Evolutionary conservation across 306 rosid species (phyloP).

Genomic region (Quercus robur): DNA sequence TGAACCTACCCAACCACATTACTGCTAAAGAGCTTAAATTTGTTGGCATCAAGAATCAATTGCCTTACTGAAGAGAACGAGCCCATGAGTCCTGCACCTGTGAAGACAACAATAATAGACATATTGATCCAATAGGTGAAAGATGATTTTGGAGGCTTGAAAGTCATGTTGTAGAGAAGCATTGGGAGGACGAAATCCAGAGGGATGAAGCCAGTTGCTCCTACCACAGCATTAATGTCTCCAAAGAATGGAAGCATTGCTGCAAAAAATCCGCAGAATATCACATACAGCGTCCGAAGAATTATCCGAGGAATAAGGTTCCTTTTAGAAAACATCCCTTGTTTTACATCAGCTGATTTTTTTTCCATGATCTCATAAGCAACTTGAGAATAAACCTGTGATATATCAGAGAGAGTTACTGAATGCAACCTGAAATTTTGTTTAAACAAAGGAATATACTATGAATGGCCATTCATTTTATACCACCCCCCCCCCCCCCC

Average conservation of each 20-base stretch:
- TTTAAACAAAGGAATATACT: no score
- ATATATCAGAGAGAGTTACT: not conserved
- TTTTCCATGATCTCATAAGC: slow-evolving; percentile 96
- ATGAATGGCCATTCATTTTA: no score
- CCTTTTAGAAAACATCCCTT: slow-evolving; percentile 78
- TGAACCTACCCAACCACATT: slow-evolving; percentile 50
- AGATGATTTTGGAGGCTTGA: slow-evolving; percentile 69
- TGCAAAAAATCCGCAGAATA: slow-evolving; percentile 71
- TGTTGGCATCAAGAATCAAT: slow-evolving; percentile 71
- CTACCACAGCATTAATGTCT: slow-evolving; percentile 79
- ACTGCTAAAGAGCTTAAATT: slow-evolving; percentile 71
- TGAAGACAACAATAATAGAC: slow-evolving; percentile 67
- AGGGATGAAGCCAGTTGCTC: slow-evolving; percentile 93
- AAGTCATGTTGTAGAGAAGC: slow-evolving; percentile 83
- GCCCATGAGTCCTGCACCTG: slow-evolving; percentile 76
- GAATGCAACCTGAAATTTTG: not conserved
- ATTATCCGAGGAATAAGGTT: slow-evolving; percentile 77
- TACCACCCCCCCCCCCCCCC: no score
- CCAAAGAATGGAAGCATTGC: slow-evolving; percentile 97
- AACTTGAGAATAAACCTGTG: slow-evolving; percentile 96
- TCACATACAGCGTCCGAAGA: slow-evolving; percentile 74
- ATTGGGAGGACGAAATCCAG: slow-evolving; percentile 90
- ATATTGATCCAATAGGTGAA: slow-evolving; percentile 67
- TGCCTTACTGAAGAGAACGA: slow-evolving; percentile 80
- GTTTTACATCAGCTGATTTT: slow-evolving; percentile 73